Conservation (phyloP, 139 green algal genomes). For the Picochlorum sp. region DNA sequence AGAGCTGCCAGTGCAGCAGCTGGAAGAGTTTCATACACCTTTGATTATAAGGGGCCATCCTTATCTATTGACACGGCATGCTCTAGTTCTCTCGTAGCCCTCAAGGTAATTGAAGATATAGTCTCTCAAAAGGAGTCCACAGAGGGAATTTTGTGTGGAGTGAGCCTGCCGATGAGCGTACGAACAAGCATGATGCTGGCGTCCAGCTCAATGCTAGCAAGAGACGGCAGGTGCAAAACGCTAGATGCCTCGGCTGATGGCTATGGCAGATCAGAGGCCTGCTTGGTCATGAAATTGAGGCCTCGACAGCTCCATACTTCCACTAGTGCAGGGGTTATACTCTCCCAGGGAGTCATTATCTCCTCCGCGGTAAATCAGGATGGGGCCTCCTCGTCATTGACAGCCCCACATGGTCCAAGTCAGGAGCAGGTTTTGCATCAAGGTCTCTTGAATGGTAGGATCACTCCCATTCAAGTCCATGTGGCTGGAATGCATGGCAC, state of each 20-base stretch:
- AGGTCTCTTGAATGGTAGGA: neutral
- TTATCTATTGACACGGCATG: constrained; percentile 76
- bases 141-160: constrained; percentile 20
- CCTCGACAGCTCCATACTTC: neutral
- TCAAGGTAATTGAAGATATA: constrained; percentile 30
- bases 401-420: neutral
- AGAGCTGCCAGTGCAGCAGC: constrained; percentile 52
- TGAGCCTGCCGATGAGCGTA: constrained; percentile 38
- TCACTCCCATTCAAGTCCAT: neutral
- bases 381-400: neutral
- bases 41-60: constrained; percentile 54
- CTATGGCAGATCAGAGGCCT: constrained; percentile 68
- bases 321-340: too few relatives aligned
- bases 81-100: constrained; percentile 60
- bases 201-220: constrained; percentile 49
- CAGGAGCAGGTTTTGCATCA: neutral
- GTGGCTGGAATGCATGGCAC: constrained; percentile 14
- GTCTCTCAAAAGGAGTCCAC: neutral
- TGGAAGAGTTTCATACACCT: constrained; percentile 62
- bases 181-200: constrained; percentile 30
- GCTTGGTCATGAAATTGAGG: constrained; percentile 9
- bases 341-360: neutral
- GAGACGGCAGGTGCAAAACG: constrained; percentile 56
- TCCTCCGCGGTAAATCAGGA: neutral
- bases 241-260: constrained; percentile 63